Evolutionary conservation across 1,139 yeast species (phyloP).

Genomic region (Nakaseomyces bracarensis): DNA sequence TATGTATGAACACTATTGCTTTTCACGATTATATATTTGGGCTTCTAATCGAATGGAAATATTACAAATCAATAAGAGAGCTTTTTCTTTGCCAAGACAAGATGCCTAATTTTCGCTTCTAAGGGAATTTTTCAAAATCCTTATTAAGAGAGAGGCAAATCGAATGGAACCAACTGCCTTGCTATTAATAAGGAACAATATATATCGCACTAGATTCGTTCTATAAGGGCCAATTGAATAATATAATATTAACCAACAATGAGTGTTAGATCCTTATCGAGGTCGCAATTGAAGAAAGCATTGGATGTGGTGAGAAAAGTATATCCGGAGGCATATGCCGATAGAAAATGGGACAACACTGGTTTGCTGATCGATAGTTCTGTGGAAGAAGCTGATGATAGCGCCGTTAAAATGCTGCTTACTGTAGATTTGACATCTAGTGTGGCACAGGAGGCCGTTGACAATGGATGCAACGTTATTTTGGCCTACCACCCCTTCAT

Average conservation of each 20-base stretch:
- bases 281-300: constrained; percentile 38
- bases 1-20: not conserved
- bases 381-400: constrained; percentile 11
- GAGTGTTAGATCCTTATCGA: constrained; percentile 15
- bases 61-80: not conserved
- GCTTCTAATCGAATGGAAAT: not conserved
- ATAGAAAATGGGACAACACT: constrained; percentile 86
- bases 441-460: constrained; percentile 81
- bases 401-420: constrained; percentile 43
- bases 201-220: no score
- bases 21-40: not conserved
- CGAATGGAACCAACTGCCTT: not conserved
- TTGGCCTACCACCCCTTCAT: constrained; percentile 94
- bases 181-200: no score
- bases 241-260: no score
- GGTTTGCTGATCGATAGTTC: constrained; percentile 70
- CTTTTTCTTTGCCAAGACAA: no score
- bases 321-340: constrained; percentile 72
- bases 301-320: constrained; percentile 53
- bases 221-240: no score
- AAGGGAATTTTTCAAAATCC: not conserved
- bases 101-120: not conserved
- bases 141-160: no score
- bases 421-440: constrained; percentile 78
- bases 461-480: constrained; percentile 42